Conservation (phyloP, 2,329 filamentous ascomycete species). For the Seiridium cupressi region DNA sequence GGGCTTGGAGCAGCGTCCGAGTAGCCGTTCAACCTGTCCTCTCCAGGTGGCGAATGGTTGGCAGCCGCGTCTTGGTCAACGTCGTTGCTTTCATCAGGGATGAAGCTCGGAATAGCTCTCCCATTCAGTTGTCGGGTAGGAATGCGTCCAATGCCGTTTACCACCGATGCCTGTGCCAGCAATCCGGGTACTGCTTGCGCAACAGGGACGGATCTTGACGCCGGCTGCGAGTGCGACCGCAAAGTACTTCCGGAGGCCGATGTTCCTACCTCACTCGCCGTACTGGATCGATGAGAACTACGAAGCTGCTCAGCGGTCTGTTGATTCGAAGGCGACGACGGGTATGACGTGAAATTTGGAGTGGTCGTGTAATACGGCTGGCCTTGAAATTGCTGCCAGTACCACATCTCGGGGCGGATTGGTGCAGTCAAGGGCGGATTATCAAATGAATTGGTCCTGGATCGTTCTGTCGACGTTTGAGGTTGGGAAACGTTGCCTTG, state of each 20-base stretch:
- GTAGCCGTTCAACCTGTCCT: constrained; percentile 42
- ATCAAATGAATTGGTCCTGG: constrained; percentile 63
- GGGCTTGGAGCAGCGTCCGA: constrained; percentile 26
- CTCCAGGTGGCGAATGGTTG: constrained; percentile 45
- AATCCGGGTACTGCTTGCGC: constrained; percentile 28
- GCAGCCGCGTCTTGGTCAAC: constrained; percentile 42
- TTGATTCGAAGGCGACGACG: constrained; percentile 51
- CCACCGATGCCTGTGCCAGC: constrained; percentile 28
- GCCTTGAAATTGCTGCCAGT: constrained; percentile 39
- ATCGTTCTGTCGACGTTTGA: constrained; percentile 44
- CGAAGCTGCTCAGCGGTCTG: constrained; percentile 53
- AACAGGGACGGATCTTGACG: constrained; percentile 42
- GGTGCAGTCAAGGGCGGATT: constrained; percentile 59
- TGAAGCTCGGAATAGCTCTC: constrained; percentile 52
- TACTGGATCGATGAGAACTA: constrained; percentile 52
- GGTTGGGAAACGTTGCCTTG: constrained; percentile 31
- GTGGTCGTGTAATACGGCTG: constrained; percentile 46
- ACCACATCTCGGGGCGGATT: constrained; percentile 55
- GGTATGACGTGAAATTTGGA: constrained; percentile 48
- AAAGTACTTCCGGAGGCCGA: constrained; percentile 52
- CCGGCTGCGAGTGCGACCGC: constrained; percentile 66
- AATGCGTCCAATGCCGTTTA: constrained; percentile 33
- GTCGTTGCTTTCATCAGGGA: constrained; percentile 48
- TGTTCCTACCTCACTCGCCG: constrained; percentile 45
- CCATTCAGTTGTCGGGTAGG: constrained; percentile 45